Conservation (phyloP, 1,284 basidiomycete species). For the Rhodotorula sp. region DNA sequence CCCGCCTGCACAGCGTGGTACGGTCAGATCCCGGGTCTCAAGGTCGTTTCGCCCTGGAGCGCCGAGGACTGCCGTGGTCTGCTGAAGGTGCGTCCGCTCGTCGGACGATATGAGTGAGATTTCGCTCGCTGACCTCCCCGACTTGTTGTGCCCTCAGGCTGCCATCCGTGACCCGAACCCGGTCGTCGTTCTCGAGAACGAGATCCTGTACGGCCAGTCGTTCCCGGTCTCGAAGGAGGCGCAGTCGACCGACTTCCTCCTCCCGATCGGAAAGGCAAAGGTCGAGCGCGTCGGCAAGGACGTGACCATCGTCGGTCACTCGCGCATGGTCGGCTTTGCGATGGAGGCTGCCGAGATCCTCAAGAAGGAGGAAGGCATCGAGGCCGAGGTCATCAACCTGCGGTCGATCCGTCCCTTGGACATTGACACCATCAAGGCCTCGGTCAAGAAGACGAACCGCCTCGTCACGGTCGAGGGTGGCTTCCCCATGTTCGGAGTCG, state of each 20-base stretch:
- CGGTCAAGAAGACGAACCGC: conserved; percentile 97
- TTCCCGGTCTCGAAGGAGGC: conserved; percentile 96
- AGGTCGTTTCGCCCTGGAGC: conserved; percentile 96
- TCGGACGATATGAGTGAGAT: no score
- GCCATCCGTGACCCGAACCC: conserved; percentile 99
- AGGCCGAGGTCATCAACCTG: conserved; percentile 97
- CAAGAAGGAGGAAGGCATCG: conserved; percentile 88
- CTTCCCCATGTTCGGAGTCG: conserved; percentile 97
- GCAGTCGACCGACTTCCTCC: conserved; percentile 84
- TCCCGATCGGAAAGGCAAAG: conserved; percentile 98
- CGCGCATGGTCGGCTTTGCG: conserved; percentile 89
- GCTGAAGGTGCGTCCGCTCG: conserved; percentile 68
- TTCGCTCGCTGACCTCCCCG: not conserved
- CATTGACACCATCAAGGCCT: conserved; percentile 91
- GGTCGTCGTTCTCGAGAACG: conserved; percentile 98
- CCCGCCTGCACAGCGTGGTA: conserved; percentile 79
- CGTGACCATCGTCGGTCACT: conserved; percentile 94
- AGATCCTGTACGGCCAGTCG: conserved; percentile 94
- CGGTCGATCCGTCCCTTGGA: conserved; percentile 92
- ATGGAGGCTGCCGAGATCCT: conserved; percentile 89
- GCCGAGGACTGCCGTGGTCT: conserved; percentile 98
- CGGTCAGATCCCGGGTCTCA: conserved; percentile 91
- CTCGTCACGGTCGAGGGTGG: conserved; percentile 95
- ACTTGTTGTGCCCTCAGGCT: conserved; percentile 54
- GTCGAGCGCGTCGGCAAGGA: conserved; percentile 90